Evolutionary conservation across 2,329 filamentous ascomycete species (phyloP).

Genomic region (Colletotrichum orchidophilum): DNA sequence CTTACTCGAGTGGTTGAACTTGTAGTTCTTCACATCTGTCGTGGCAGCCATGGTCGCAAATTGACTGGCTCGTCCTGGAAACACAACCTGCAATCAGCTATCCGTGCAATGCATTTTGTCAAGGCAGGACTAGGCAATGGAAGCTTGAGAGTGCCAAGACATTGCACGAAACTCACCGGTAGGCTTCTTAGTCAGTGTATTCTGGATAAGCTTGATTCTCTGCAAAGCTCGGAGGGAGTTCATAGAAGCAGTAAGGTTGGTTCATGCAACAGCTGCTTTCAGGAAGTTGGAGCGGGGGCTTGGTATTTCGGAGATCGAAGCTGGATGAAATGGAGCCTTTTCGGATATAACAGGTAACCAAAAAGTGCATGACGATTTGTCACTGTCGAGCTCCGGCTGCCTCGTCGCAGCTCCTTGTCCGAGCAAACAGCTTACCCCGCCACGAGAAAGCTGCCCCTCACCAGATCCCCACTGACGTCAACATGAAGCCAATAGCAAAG

Average conservation of each 20-base stretch:
- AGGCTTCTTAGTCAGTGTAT: conserved; percentile 13
- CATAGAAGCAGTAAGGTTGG: conserved; percentile 9
- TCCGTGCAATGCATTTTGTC: neutral
- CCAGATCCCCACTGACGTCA: conserved; percentile 28
- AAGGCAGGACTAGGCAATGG: neutral
- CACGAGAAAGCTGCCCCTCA: neutral
- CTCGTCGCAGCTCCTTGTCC: neutral
- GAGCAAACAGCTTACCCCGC: conserved; percentile 14
- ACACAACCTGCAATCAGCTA: neutral
- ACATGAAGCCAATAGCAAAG: conserved; percentile 15
- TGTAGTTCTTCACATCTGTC: conserved; percentile 81
- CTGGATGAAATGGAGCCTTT: conserved; percentile 5
- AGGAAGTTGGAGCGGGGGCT: conserved; percentile 1
- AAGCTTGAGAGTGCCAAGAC: neutral
- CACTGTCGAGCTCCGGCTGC: neutral
- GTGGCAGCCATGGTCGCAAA: conserved; percentile 69
- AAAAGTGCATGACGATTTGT: conserved; percentile 14
- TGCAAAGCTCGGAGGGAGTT: conserved; percentile 28
- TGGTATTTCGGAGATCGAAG: conserved; percentile 8
- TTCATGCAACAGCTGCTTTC: neutral
- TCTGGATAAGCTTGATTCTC: conserved; percentile 30
- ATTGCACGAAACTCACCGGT: neutral
- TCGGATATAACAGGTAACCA: conserved; percentile 18
- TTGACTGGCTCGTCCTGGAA: conserved; percentile 21
- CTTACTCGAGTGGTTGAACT: conserved; percentile 83